Evolutionary conservation across 176 grass and related monocot species (phyloP).

Genomic region (Oryza australiensis): DNA sequence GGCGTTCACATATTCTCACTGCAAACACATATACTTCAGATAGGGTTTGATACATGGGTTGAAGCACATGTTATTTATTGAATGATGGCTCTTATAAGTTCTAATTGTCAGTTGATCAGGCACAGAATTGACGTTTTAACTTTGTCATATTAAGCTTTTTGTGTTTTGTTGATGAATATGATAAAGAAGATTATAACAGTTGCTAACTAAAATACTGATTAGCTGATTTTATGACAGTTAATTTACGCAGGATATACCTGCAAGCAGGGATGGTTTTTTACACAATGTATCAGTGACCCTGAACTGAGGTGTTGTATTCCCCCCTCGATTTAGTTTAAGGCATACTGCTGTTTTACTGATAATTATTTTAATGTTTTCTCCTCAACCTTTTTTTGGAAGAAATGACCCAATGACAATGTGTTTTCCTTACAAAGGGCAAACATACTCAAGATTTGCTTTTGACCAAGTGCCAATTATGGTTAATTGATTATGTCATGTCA

Average conservation of each 20-base stretch:
- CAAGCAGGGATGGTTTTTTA: constrained; percentile 99
- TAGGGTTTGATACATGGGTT: constrained; percentile 9
- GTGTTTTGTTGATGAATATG: not conserved
- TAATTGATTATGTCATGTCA: not conserved
- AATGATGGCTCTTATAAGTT: not conserved
- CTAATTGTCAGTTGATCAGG: not conserved
- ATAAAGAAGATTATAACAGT: not conserved
- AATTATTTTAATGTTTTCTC: not conserved
- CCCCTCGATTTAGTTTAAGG: constrained; percentile 13
- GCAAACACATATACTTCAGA: not conserved
- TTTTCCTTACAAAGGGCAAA: not conserved
- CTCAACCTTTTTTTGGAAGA: not conserved
- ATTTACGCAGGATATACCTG: constrained; percentile 98
- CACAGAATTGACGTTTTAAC: not conserved
- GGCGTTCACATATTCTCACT: constrained; percentile 1
- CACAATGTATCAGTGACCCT: constrained; percentile 87
- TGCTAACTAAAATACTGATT: constrained; percentile 53
- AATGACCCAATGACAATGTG: not conserved
- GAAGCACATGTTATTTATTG: not conserved
- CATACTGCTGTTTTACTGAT: not conserved
- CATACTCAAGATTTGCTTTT: constrained; percentile 25
- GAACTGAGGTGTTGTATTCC: constrained; percentile 58
- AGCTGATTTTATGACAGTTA: constrained; percentile 81
- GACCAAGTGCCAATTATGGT: not conserved
- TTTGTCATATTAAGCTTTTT: not conserved